Conservation (phyloP, 345 rosid genomes). For the Stellera chamaejasme region DNA sequence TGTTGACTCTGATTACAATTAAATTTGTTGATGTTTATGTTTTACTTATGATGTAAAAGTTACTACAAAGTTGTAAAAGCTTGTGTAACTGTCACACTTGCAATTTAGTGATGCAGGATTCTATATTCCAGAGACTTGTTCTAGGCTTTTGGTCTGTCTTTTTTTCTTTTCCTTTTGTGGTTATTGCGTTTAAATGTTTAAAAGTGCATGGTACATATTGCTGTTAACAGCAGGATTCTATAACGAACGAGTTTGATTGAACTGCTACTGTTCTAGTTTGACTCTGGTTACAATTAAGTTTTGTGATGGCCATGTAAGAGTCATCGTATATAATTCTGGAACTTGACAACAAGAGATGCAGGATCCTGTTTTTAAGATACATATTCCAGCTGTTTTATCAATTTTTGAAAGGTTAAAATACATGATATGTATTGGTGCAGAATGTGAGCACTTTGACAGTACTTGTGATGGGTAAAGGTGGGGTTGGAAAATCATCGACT, state of each 20-base stretch:
- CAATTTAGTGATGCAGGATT: too few species aligned
- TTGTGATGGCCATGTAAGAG: too few species aligned
- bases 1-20: not conserved
- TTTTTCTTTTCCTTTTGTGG: not conserved
- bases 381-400: not conserved
- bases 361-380: too few species aligned
- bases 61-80: not conserved
- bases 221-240: too few species aligned
- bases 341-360: not conserved
- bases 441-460: conserved; percentile 58
- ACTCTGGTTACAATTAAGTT: too few species aligned
- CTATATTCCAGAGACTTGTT: too few species aligned
- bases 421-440: conserved; percentile 19
- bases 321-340: not conserved
- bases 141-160: too few species aligned
- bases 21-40: not conserved
- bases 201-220: too few species aligned
- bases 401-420: not conserved
- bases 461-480: conserved; percentile 90
- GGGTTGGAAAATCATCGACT: conserved; percentile 84
- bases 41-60: not conserved
- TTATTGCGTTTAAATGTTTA: not conserved
- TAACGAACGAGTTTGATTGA: too few species aligned
- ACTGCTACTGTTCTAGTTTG: too few species aligned
- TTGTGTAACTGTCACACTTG: not conserved